Percentiles rank a stretch among this genome's conserved stretches.
These are phyloP conservation scores for Ceratopteris richardii DNA, from an alignment of 75 land plant genomes.

Conservation along the genomic window DNA sequence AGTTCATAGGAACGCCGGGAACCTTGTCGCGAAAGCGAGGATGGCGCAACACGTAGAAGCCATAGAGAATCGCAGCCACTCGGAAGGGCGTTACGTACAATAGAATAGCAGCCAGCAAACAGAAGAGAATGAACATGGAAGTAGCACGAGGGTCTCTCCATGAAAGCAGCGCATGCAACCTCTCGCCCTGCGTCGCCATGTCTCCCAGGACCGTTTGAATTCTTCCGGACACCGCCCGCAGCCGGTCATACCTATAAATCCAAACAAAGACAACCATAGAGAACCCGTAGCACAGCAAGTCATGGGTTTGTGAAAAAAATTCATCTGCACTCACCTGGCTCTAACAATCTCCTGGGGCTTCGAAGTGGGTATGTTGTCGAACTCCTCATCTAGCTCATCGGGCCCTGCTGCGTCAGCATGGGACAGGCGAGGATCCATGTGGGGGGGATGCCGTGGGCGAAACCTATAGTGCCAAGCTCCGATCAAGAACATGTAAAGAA, in stretches of 20 bases:
- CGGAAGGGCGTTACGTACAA: conserved; percentile 44
- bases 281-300: too few species aligned
- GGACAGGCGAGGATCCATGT: conserved; percentile 85
- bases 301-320: too few species aligned
- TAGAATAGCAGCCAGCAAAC: conserved; percentile 41
- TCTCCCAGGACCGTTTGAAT: conserved; percentile 80
- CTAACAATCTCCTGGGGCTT: conserved; percentile 39
- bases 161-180: conserved; percentile 45
- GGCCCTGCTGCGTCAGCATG: too few species aligned
- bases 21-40: conserved; percentile 50
- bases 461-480: conserved; percentile 80
- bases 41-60: conserved; percentile 44
- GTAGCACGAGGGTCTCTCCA: conserved; percentile 85
- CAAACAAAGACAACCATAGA: too few species aligned
- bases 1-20: conserved; percentile 49
- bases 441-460: conserved; percentile 68
- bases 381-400: conserved; percentile 84
- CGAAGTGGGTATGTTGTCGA: conserved; percentile 53
- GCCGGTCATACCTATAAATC: conserved; percentile 76
- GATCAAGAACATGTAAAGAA: conserved; percentile 83
- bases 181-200: conserved; percentile 74
- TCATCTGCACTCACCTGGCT: conserved; percentile 40
- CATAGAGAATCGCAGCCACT: conserved; percentile 34
- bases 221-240: conserved; percentile 70
- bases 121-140: conserved; percentile 45